Percentiles rank a stretch among this genome's conserved stretches.
Conservation (phyloP, 1,284 basidiomycete genomes). For the Papiliotrema laurentii region DNA sequence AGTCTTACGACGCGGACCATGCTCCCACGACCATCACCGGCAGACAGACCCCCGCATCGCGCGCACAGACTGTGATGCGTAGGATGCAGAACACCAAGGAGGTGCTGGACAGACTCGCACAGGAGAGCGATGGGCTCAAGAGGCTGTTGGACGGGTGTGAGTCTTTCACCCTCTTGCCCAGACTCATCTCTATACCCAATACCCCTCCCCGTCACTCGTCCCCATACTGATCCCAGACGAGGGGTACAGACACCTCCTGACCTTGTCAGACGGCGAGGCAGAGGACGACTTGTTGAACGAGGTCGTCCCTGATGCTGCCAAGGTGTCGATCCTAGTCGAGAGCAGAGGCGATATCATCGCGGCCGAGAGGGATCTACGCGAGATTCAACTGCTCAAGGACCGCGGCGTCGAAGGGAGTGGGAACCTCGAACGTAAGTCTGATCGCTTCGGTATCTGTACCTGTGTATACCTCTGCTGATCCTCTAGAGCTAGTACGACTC, state of each 20-base stretch:
- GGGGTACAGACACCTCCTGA: slow-evolving; percentile 14
- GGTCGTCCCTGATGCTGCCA: slow-evolving; percentile 23
- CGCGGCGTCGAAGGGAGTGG: slow-evolving; percentile 35
- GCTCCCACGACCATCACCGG: neutral
- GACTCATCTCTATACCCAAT: neutral
- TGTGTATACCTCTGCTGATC: too few relatives aligned
- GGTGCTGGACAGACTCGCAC: slow-evolving; percentile 19
- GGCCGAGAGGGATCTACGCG: slow-evolving; percentile 37
- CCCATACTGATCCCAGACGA: neutral
- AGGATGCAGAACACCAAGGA: slow-evolving; percentile 20
- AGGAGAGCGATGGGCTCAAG: slow-evolving; percentile 29
- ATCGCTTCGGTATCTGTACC: too few relatives aligned
- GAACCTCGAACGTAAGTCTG: slow-evolving; percentile 30
- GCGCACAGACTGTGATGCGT: slow-evolving; percentile 2
- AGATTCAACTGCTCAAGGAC: slow-evolving; percentile 30
- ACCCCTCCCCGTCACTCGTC: neutral
- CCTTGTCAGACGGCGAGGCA: slow-evolving; percentile 3
- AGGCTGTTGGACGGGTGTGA: slow-evolving; percentile 34
- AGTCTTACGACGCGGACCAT: slow-evolving; percentile 5
- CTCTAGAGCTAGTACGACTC: too few relatives aligned
- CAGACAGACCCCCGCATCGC: neutral
- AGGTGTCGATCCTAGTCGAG: slow-evolving; percentile 35
- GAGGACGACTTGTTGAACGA: slow-evolving; percentile 7
- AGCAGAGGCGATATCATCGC: slow-evolving; percentile 30
- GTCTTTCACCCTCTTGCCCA: slow-evolving; percentile 5